Conservation (phyloP, 192 early-diverging fungal species). For the Rhizophlyctis rosea region DNA sequence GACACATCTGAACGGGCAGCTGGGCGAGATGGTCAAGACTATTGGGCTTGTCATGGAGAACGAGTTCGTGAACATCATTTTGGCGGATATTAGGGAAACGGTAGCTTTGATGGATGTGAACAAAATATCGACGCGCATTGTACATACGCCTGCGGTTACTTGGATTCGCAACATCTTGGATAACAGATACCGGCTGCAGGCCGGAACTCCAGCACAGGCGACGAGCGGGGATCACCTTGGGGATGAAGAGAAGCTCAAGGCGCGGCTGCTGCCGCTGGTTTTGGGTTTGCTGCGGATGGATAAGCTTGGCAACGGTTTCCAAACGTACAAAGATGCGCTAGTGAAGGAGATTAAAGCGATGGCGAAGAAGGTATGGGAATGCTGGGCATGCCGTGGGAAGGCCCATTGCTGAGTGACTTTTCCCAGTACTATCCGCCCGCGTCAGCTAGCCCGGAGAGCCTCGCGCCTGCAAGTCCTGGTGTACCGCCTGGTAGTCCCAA, state of each 20-base stretch:
- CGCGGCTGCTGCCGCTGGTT: conserved; percentile 67
- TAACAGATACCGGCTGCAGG: conserved; percentile 10
- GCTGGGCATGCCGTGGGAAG: background rate
- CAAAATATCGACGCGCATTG: conserved; percentile 20
- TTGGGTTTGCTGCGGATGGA: conserved; percentile 77
- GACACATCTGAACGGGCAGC: conserved; percentile 56
- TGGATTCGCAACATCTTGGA: conserved; percentile 41
- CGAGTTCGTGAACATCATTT: conserved; percentile 63
- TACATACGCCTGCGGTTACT: conserved; percentile 17
- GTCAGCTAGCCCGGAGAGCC: background rate
- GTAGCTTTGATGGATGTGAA: conserved; percentile 48
- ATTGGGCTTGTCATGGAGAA: conserved; percentile 72
- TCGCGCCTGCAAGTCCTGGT: background rate
- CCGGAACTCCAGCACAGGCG: conserved; percentile 19
- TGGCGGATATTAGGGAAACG: conserved; percentile 59
- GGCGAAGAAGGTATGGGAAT: conserved; percentile 66
- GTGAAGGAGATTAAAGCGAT: conserved; percentile 72
- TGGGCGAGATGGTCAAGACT: conserved; percentile 60
- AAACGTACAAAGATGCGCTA: conserved; percentile 73
- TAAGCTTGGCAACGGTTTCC: conserved; percentile 61
- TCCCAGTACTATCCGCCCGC: conserved; percentile 25
- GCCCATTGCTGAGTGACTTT: background rate
- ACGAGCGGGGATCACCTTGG: conserved; percentile 15
- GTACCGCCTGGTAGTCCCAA: conserved; percentile 17
- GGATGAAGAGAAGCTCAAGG: conserved; percentile 39